phyloP scores from a whole-genome alignment of 2,329 filamentous ascomycete species.

The Beauveria pseudobassiana region DNA sequence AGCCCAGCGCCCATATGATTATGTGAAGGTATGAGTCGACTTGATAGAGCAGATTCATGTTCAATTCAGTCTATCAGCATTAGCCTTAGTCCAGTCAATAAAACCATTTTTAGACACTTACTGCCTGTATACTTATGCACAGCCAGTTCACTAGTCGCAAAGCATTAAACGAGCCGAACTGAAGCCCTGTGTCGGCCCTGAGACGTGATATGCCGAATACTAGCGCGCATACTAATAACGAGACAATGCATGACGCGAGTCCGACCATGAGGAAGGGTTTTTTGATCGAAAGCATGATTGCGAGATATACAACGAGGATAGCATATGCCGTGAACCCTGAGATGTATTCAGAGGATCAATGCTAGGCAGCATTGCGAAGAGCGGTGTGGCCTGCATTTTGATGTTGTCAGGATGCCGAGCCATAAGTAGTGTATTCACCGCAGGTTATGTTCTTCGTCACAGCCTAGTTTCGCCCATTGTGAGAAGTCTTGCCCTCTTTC shows the following conservation, averaged over 20 bases:
- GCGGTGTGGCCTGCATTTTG: too few species aligned
- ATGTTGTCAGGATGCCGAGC: not conserved
- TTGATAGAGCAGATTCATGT: not conserved
- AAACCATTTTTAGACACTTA: not conserved
- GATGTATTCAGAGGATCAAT: not conserved
- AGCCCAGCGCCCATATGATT: not conserved
- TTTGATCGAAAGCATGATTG: not conserved
- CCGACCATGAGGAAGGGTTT: not conserved
- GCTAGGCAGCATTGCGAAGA: not conserved
- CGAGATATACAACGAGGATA: not conserved
- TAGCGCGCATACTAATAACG: not conserved
- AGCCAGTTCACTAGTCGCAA: not conserved
- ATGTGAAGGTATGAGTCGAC: not conserved
- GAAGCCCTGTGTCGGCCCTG: not conserved
- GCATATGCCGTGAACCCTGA: not conserved
- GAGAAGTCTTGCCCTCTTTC: not conserved
- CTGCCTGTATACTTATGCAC: not conserved
- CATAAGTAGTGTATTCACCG: not conserved
- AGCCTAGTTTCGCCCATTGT: not conserved
- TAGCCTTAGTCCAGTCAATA: not conserved
- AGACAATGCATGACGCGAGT: not conserved
- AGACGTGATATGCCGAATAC: not conserved
- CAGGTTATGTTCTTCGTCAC: not conserved
- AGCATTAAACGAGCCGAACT: not conserved
- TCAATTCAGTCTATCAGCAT: not conserved